Evolutionary conservation across 1,139 yeast genomes (phyloP), one percentile per base, ranked within the genome.

Genomic region (Scheffersomyces insectosa): DNA sequence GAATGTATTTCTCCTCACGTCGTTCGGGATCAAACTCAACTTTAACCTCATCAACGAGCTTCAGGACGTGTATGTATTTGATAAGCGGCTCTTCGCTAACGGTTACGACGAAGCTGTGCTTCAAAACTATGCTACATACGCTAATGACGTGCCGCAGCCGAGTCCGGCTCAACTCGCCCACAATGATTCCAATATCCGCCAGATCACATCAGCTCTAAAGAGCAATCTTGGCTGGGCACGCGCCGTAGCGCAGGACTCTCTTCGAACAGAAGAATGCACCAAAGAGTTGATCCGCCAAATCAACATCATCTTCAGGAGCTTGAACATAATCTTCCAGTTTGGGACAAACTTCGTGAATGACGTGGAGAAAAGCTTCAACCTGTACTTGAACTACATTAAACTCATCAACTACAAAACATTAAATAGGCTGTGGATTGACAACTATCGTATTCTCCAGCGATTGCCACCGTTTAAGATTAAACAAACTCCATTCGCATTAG

Each of bases 1-100:
- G 23, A 77, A 81, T 50, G 59, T 83, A 36, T 80, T 85, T 50
- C 63, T 85, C n/a, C 62, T 85, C 36, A 75, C 87, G 1, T 80
- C 88, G 2, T 83, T 77, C 62, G 93, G 90, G 0, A 73, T 78
- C 38, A 81, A 78, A 52, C 66, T 84, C 50, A 82, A 79, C 58
- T 80, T 72, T 52, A 67, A 72, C 33, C 72, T 76, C 56, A 65
- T 79, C 39, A 68, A 70, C 49, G 78, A 72, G 40, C 53, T 68
- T 29, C 65, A 65, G 41, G 85, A 81, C 43, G 67, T 84, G 3
- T 84, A 76, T 57, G 80, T 79, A 1, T 83, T 73, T 60, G 88
- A 84, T 56, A 77, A 83, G 55, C 66, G 80, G 41, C 61, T 79
- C 38, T 83, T 83, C 15, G 42, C 52, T 29, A 39, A 34, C 9